A percentile compares a stretch with the other conserved stretches of the same genome.
Conservation (phyloP, 2,329 filamentous ascomycete species). For the Bipolaris cookei region DNA sequence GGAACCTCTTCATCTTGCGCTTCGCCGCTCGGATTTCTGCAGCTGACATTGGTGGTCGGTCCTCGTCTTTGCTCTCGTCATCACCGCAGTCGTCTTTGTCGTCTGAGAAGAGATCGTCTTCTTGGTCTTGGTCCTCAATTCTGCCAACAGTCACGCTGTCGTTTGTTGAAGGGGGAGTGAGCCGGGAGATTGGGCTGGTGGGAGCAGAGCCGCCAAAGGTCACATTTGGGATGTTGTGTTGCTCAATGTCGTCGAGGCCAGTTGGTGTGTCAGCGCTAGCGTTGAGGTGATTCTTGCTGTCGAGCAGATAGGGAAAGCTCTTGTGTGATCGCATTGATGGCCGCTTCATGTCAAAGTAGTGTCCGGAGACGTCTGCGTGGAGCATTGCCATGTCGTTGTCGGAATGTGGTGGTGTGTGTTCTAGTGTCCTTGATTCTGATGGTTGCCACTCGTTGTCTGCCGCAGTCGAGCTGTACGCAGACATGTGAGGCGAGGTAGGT, state of each 20-base stretch:
- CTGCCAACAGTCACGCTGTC: constrained; percentile 46
- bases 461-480: constrained; percentile 53
- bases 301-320: constrained; percentile 53
- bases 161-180: constrained; percentile 54
- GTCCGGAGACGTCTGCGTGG: constrained; percentile 45
- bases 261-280: constrained; percentile 37
- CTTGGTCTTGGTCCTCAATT: constrained; percentile 43
- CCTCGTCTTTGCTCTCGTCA: constrained; percentile 39
- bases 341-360: constrained; percentile 47
- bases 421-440: constrained; percentile 46
- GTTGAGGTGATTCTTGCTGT: constrained; percentile 42
- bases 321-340: constrained; percentile 53
- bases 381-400: constrained; percentile 50
- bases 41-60: constrained; percentile 52
- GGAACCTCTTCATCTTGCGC: constrained; percentile 75
- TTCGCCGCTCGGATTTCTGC: constrained; percentile 58
- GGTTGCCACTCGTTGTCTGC: constrained; percentile 54
- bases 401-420: constrained; percentile 42
- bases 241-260: constrained; percentile 46
- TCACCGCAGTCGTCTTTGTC: constrained; percentile 48
- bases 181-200: constrained; percentile 54
- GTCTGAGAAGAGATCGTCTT: constrained; percentile 48
- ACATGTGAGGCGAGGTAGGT: constrained; percentile 59
- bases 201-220: constrained; percentile 54
- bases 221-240: constrained; percentile 43